Conservation (phyloP, 2,329 filamentous ascomycete species). For the Penicillium paneum region DNA sequence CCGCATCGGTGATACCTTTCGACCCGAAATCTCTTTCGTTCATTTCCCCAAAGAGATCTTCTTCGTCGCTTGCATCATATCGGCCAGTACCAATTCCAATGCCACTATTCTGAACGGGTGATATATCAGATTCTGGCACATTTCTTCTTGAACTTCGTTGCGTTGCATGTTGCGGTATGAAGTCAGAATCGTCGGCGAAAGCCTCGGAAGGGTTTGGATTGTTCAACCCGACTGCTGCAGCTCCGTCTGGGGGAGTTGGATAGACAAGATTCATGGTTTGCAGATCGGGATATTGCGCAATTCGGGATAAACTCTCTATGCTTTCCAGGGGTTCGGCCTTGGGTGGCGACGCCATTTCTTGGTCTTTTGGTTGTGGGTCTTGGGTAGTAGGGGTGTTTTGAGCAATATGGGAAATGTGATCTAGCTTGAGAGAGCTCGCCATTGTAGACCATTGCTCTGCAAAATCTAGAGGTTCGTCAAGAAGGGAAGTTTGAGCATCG, state of each 20-base stretch:
- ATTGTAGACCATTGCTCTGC: conserved; percentile 41
- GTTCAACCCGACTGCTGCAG: conserved; percentile 32
- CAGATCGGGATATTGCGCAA: conserved; percentile 41
- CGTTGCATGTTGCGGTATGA: conserved; percentile 18
- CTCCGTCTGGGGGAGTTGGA: conserved; percentile 54
- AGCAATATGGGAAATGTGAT: conserved; percentile 18
- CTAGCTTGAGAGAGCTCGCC: conserved; percentile 22
- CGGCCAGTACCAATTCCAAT: conserved; percentile 38
- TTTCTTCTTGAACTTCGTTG: conserved; percentile 19
- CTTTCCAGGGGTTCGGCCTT: conserved; percentile 28
- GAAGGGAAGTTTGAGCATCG: conserved; percentile 17
- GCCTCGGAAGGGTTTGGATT: conserved; percentile 29
- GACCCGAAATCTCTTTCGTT: conserved; percentile 53
- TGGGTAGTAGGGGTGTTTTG: conserved; percentile 18
- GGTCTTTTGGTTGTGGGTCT: conserved; percentile 24
- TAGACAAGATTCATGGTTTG: conserved; percentile 47
- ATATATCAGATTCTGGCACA: conserved; percentile 16
- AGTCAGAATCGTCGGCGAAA: conserved; percentile 30
- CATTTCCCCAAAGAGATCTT: conserved; percentile 59
- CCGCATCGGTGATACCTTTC: conserved; percentile 59
- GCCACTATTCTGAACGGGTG: conserved; percentile 14
- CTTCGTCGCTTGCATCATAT: conserved; percentile 45
- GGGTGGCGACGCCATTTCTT: conserved; percentile 22
- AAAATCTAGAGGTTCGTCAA: conserved; percentile 43
- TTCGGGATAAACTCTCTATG: conserved; percentile 40